Base-by-base conservation (phyloP, 164 flowering plant species). In the Macadamia integrifolia region DNA sequence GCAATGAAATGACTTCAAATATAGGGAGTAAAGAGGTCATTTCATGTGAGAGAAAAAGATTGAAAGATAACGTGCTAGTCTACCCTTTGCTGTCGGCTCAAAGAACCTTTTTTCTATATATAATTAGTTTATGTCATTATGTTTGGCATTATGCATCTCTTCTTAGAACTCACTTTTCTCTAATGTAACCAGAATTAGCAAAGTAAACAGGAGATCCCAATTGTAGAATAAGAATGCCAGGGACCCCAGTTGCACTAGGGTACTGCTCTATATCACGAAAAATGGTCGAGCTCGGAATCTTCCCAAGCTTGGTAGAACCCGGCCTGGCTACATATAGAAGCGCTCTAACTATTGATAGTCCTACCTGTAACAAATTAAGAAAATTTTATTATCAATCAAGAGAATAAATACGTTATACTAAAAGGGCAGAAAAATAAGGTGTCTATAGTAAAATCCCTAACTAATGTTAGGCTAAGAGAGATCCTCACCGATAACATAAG, bases 121-220 rank as follows among this genome's bases (percentile, higher is more conserved):
- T 23, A 23, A 23, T 23, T 23, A 23, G 23, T 23, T 23, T 23
- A 23, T 23, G 23, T 23, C 23, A 23, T 23, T 23, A 23, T 23
- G 23, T 23, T 23, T 23, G 23, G 23, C 0, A 0, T 23, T 23
- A 23, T 23, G 23, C 0, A 23, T 23, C 23, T 23, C 23, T 23
- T 23, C 23, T 23, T 23, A 23, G 23, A 23, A 3, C 3, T 58
- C 69, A 90, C 98, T 91, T 90, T 68, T 93, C 97, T 71, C 84
- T 81, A 0, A 89, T 6, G 69, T 93, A 93, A 61, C 66, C 67
- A 71, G 77, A 61, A 64, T 82, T 88, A 11, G 93, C 85, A 71
- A 79, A 93, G 76, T 84, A 91, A 65, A 91, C 73, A 0, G 93
- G 98, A 0, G 97, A 88, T 40, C 92, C 95, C 44, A 93, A 57